These are phyloP conservation scores for Pleurotus cornucopiae DNA, from an alignment of 768 basidiomycete species.

Conservation along the genomic window DNA sequence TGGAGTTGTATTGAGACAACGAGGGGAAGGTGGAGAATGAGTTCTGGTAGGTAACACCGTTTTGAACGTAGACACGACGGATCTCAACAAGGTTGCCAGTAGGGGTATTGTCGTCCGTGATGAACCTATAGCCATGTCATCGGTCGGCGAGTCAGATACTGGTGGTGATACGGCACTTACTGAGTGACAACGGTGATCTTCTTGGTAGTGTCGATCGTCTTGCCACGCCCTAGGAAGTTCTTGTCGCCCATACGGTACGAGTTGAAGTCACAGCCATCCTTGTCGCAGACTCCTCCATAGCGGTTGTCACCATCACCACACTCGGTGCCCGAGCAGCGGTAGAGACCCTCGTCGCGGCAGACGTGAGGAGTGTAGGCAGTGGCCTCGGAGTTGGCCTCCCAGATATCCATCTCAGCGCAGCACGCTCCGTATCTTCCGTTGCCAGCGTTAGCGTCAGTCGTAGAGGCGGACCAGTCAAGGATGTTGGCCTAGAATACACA, in stretches of 20 bases:
- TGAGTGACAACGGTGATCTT: constrained; percentile 32
- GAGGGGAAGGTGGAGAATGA: constrained; percentile 26
- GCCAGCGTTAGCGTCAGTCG: constrained; percentile 29
- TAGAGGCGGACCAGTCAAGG: constrained; percentile 2
- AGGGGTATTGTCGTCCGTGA: constrained; percentile 23
- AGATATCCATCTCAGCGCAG: constrained; percentile 43
- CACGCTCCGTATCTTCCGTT: constrained; percentile 34
- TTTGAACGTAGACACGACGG: constrained; percentile 12
- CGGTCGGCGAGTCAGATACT: constrained; percentile 35
- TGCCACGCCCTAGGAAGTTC: constrained; percentile 35
- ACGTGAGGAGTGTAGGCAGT: constrained; percentile 39
- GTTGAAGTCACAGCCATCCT: constrained; percentile 47
- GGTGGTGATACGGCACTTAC: constrained; percentile 44
- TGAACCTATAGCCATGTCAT: constrained; percentile 45
- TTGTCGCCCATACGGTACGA: constrained; percentile 33
- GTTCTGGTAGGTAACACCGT: constrained; percentile 33
- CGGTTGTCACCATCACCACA: constrained; percentile 36
- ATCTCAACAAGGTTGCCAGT: constrained; percentile 13
- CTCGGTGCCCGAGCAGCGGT: constrained; percentile 27
- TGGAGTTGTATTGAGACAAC: constrained; percentile 25
- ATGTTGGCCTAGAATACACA: not conserved
- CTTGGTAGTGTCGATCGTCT: constrained; percentile 32
- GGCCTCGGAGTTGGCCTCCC: constrained; percentile 39
- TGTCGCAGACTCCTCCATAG: constrained; percentile 35
- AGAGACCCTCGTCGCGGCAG: constrained; percentile 27